These are phyloP conservation scores for Filosporella fistucella DNA, from an alignment of 495 filamentous ascomycete genomes.

Conservation along the genomic window DNA sequence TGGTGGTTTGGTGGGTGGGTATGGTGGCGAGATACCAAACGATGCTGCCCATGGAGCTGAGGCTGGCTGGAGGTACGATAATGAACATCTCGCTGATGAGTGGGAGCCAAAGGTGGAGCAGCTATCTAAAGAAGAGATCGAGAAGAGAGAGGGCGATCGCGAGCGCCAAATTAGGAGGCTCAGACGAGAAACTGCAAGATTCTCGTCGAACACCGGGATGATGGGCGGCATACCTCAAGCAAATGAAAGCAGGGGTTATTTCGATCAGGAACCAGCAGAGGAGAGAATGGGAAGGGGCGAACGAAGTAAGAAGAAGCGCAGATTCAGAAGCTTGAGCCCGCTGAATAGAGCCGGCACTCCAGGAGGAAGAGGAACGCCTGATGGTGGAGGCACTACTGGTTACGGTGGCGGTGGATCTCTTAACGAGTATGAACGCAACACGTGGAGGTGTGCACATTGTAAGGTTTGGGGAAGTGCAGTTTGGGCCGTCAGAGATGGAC, in stretches of 20 bases:
- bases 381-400: constrained; percentile 56
- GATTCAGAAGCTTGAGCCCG: constrained; percentile 86
- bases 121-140: constrained; percentile 92
- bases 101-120: constrained; percentile 94
- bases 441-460: constrained; percentile 92
- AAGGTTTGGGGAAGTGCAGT: constrained; percentile 81
- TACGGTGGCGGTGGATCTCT: constrained; percentile 60
- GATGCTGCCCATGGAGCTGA: constrained; percentile 73
- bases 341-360: constrained; percentile 61
- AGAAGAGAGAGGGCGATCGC: constrained; percentile 92
- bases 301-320: constrained; percentile 86
- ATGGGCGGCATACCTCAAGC: constrained; percentile 54
- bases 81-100: constrained; percentile 80
- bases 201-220: constrained; percentile 81
- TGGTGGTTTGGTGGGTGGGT: constrained; percentile 69
- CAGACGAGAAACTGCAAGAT: constrained; percentile 85
- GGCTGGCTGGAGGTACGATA: constrained; percentile 92
- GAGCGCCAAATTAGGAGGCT: constrained; percentile 85
- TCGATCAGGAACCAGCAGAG: constrained; percentile 54
- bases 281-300: constrained; percentile 78
- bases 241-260: constrained; percentile 43
- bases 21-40: constrained; percentile 81
- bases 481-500: constrained; percentile 93
- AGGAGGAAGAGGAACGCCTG: constrained; percentile 69
- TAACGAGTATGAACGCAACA: constrained; percentile 73